Percentiles rank a stretch among this genome's conserved stretches.
These are phyloP conservation scores for Hypoxylon lenormandii DNA, from an alignment of 495 filamentous ascomycete genomes.

Conservation along the genomic window DNA sequence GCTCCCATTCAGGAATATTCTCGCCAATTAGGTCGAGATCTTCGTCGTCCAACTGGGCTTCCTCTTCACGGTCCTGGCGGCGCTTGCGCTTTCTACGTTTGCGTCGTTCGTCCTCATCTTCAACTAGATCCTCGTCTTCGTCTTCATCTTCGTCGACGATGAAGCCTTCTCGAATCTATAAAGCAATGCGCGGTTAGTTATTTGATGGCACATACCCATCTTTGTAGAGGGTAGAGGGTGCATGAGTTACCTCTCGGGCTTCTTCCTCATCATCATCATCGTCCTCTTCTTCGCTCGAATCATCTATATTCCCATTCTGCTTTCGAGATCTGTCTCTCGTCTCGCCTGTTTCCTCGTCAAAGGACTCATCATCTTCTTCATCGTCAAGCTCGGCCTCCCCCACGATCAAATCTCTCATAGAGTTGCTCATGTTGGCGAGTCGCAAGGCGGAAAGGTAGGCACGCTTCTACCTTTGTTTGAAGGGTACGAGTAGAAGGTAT, in stretches of 20 bases:
- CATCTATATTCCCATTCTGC: slow-evolving; percentile 73
- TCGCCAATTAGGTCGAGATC: slow-evolving; percentile 95
- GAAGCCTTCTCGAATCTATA: slow-evolving; percentile 88
- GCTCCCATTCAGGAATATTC: slow-evolving; percentile 74
- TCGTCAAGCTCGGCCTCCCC: slow-evolving; percentile 89
- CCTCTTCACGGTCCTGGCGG: slow-evolving; percentile 81
- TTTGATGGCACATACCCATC: background rate
- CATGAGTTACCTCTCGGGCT: slow-evolving; percentile 60
- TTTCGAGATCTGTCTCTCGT: slow-evolving; percentile 53
- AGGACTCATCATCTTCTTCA: slow-evolving; percentile 88
- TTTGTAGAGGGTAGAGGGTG: background rate
- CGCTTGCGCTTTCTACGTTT: slow-evolving; percentile 75
- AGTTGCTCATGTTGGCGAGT: slow-evolving; percentile 69
- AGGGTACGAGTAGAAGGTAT: slow-evolving; percentile 1
- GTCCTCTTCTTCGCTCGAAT: slow-evolving; percentile 95
- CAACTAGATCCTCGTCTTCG: slow-evolving; percentile 74
- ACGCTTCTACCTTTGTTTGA: background rate
- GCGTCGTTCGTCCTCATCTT: slow-evolving; percentile 70
- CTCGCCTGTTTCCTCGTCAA: slow-evolving; percentile 83
- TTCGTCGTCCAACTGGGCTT: slow-evolving; percentile 91
- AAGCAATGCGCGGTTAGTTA: slow-evolving; percentile 11
- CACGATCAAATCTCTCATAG: slow-evolving; percentile 78
- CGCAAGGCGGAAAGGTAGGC: background rate
- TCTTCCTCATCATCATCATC: slow-evolving; percentile 93
- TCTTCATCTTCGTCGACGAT: slow-evolving; percentile 95